Evolutionary conservation across 139 green algal genomes (phyloP).

Genomic region (Ettlia oleoabundans): DNA sequence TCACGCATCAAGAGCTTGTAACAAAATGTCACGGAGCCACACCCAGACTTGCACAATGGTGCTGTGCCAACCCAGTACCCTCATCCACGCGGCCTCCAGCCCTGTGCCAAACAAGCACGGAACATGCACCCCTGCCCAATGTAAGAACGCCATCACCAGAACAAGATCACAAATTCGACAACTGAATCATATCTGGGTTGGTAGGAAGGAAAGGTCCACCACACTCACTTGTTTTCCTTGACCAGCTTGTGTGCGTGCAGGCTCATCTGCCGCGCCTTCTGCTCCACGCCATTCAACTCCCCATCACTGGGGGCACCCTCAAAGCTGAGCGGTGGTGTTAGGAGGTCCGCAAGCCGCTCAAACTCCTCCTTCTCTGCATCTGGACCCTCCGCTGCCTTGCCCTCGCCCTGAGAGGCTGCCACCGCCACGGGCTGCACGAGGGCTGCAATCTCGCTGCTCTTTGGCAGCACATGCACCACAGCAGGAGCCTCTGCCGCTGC

Average conservation of each 20-base stretch:
- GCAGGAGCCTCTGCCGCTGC: neutral
- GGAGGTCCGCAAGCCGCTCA: conserved; percentile 3
- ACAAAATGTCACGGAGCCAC: no score
- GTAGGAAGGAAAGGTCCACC: no score
- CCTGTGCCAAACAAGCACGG: no score
- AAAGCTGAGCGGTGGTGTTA: conserved; percentile 23
- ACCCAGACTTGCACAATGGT: no score
- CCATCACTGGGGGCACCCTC: neutral
- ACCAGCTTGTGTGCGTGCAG: conserved; percentile 52
- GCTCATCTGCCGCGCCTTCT: conserved; percentile 38
- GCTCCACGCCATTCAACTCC: conserved; percentile 17
- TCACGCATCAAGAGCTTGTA: no score
- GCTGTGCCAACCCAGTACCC: no score
- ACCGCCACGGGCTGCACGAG: neutral
- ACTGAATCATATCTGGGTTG: no score
- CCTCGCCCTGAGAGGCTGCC: neutral
- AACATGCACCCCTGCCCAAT: no score
- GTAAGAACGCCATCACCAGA: neutral
- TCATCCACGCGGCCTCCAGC: no score
- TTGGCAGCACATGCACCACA: conserved; percentile 6
- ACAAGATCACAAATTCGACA: neutral
- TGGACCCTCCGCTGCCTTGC: neutral
- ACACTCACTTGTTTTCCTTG: conserved; percentile 41
- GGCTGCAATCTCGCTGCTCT: neutral
- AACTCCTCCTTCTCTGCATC: neutral